These are phyloP conservation scores for Penicillium alfredii DNA, from an alignment of 495 filamentous ascomycete genomes.

Conservation along the genomic window DNA sequence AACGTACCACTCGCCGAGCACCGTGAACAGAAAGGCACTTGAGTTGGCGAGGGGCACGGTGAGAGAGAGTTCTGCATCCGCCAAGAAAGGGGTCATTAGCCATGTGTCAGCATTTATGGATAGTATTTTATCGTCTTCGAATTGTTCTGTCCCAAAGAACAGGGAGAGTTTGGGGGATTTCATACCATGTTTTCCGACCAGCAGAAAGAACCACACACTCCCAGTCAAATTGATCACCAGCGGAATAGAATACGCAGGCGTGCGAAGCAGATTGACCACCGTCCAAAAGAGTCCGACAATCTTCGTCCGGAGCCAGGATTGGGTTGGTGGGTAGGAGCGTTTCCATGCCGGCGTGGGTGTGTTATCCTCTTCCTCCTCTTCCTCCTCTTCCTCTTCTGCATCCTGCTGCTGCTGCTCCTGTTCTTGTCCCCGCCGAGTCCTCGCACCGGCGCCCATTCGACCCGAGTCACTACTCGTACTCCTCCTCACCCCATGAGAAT, in stretches of 20 bases:
- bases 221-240: slow-evolving; percentile 87
- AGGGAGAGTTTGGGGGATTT: slow-evolving; percentile 15
- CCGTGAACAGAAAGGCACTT: slow-evolving; percentile 89
- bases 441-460: too few species aligned
- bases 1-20: slow-evolving; percentile 91
- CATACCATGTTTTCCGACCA: slow-evolving; percentile 87
- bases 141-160: too few species aligned
- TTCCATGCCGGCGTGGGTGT: slow-evolving; percentile 24
- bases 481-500: too few species aligned
- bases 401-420: slow-evolving; percentile 2
- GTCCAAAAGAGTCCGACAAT: slow-evolving; percentile 58
- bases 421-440: too few species aligned
- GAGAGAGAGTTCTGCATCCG: slow-evolving; percentile 80
- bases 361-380: slow-evolving; percentile 19
- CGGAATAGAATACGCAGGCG: slow-evolving; percentile 78
- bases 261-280: slow-evolving; percentile 69
- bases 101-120: too few species aligned
- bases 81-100: background rate
- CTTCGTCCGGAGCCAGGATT: slow-evolving; percentile 49
- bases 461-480: slow-evolving; percentile 4
- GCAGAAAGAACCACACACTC: slow-evolving; percentile 93
- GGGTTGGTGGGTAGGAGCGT: slow-evolving; percentile 5
- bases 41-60: slow-evolving; percentile 95
- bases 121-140: too few species aligned
- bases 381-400: background rate